Conservation (phyloP, 1,284 basidiomycete species). For the Pseudozyma flocculosa region DNA sequence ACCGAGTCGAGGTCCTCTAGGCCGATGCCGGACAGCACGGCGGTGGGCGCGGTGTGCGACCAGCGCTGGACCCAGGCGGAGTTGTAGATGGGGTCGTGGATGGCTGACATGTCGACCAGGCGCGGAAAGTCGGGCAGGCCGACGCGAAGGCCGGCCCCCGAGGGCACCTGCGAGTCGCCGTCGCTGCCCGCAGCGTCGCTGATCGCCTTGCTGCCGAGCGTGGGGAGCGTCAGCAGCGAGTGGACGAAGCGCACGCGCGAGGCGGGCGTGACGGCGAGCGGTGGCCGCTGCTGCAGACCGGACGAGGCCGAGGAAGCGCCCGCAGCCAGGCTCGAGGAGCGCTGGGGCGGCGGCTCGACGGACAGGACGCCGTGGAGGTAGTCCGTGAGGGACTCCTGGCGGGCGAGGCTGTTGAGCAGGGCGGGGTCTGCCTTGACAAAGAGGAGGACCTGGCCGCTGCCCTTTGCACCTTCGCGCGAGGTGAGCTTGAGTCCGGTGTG, state of each 20-base stretch:
- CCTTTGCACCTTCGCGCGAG: constrained; percentile 29
- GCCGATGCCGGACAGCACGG: constrained; percentile 33
- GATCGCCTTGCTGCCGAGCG: constrained; percentile 13
- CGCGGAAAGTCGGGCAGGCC: constrained; percentile 42
- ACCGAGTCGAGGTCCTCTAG: constrained; percentile 49
- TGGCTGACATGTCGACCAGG: constrained; percentile 50
- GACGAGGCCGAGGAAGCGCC: no score
- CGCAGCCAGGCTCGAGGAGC: constrained; percentile 14
- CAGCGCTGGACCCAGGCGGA: constrained; percentile 47
- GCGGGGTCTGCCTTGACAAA: constrained; percentile 42
- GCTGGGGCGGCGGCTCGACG: constrained; percentile 18
- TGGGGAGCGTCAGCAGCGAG: constrained; percentile 34
- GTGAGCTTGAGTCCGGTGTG: constrained; percentile 43
- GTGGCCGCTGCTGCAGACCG: neutral
- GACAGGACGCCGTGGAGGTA: constrained; percentile 48
- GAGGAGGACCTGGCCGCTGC: constrained; percentile 35
- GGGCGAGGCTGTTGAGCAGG: constrained; percentile 17
- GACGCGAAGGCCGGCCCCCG: constrained; percentile 41
- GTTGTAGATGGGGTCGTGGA: constrained; percentile 53
- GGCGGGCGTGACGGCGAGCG: constrained; percentile 31
- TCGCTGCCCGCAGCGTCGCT: constrained; percentile 6
- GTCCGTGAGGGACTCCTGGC: constrained; percentile 38
- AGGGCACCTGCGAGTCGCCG: constrained; percentile 6
- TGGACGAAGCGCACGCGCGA: constrained; percentile 44
- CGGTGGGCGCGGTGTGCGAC: constrained; percentile 31